These are phyloP conservation scores for Acer yangbiense DNA, from an alignment of 345 rosid genomes.

Conservation along the genomic window DNA sequence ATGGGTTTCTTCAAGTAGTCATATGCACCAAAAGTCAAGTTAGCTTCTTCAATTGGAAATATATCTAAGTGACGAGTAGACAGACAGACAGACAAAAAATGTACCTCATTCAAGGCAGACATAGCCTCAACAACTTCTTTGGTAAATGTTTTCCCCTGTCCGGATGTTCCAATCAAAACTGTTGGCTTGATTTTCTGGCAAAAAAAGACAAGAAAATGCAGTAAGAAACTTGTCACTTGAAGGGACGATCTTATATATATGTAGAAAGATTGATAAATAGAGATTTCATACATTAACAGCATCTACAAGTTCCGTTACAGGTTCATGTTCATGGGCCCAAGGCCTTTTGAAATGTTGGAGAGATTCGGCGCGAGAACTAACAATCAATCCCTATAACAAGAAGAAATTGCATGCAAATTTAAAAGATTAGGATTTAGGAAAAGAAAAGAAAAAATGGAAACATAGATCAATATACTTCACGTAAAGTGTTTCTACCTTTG, in stretches of 20 bases:
- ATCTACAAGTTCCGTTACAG: constrained; percentile 61
- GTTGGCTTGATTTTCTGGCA: constrained; percentile 86
- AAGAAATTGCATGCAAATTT: constrained; percentile 13
- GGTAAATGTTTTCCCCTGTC: constrained; percentile 87
- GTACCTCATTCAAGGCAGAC: constrained; percentile 81
- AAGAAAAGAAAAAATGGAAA: not conserved
- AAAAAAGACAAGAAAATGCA: constrained; percentile 9
- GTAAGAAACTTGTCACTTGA: not conserved
- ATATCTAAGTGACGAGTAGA: not conserved
- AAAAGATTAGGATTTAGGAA: not conserved
- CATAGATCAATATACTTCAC: constrained; percentile 2
- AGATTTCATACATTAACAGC: constrained; percentile 65
- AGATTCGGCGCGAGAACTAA: constrained; percentile 75
- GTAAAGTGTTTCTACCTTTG: constrained; percentile 57
- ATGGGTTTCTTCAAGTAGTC: constrained; percentile 70
- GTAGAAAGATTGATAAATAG: not conserved
- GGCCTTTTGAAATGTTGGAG: constrained; percentile 96
- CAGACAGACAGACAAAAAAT: constrained; percentile 1
- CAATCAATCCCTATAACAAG: constrained; percentile 78
- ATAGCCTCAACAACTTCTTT: constrained; percentile 85
- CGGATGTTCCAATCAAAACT: constrained; percentile 91
- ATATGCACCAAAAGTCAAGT: constrained; percentile 7
- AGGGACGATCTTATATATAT: not conserved
- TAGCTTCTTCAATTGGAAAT: constrained; percentile 5
- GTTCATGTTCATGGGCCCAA: constrained; percentile 94